Conservation (phyloP, 495 filamentous ascomycete species). For the Podospora pseudocomata region DNA sequence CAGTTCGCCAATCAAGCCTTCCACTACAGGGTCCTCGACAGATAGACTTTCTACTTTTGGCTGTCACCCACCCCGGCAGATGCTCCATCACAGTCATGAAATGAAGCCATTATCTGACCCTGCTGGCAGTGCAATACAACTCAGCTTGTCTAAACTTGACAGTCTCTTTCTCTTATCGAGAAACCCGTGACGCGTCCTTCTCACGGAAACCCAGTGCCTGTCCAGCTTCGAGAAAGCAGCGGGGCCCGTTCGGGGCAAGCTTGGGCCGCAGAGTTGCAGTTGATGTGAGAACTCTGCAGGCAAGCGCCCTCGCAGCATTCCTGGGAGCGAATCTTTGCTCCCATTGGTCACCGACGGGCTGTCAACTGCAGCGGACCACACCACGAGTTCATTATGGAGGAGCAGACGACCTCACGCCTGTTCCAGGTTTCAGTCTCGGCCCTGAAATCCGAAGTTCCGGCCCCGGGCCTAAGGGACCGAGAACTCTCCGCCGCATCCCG, state of each 20-base stretch:
- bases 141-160: neutral
- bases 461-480: neutral
- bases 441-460: slow-evolving; percentile 11
- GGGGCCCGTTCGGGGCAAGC: neutral
- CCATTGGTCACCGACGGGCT: slow-evolving; percentile 1
- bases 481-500: neutral
- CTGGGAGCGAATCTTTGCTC: neutral
- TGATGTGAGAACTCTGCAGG: neutral
- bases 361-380: slow-evolving; percentile 1
- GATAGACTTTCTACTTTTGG: neutral
- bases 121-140: neutral
- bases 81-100: neutral
- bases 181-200: neutral
- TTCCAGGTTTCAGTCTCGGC: neutral
- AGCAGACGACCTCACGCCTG: neutral
- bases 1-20: neutral
- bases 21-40: neutral
- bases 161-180: neutral
- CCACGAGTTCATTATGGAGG: neutral
- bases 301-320: slow-evolving; percentile 5
- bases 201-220: neutral
- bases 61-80: neutral
- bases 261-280: neutral
- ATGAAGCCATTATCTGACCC: neutral
- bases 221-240: neutral